These are phyloP conservation scores for Lactarius indigo DNA, from an alignment of 768 basidiomycete species.

Conservation along the genomic window DNA sequence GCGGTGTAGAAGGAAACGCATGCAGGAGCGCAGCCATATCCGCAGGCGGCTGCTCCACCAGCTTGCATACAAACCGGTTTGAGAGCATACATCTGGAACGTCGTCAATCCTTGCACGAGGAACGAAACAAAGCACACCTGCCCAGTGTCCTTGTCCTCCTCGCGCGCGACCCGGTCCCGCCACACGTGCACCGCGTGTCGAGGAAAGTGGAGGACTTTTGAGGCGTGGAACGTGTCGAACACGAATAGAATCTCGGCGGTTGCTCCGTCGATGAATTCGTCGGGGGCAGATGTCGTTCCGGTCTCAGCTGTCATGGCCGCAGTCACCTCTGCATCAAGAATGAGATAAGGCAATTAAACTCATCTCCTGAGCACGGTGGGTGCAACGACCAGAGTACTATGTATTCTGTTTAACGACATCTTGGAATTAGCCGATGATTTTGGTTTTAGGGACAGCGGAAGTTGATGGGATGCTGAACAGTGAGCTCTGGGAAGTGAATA, in stretches of 20 bases:
- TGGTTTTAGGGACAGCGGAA: neutral
- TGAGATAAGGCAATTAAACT: slow-evolving; percentile 2
- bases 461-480: slow-evolving; percentile 36
- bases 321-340: slow-evolving; percentile 4
- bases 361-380: slow-evolving; percentile 49
- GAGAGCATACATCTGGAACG: no score
- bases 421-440: slow-evolving; percentile 33
- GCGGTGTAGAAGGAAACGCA: slow-evolving; percentile 57
- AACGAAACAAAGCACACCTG: no score
- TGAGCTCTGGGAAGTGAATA: slow-evolving; percentile 38
- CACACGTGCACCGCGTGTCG: no score
- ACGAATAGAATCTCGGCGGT: slow-evolving; percentile 77
- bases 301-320: slow-evolving; percentile 16
- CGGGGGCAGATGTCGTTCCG: slow-evolving; percentile 8
- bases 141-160: no score
- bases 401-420: slow-evolving; percentile 63
- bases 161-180: no score
- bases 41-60: slow-evolving; percentile 68
- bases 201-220: no score
- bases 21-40: slow-evolving; percentile 60
- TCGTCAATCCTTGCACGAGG: no score
- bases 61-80: slow-evolving; percentile 68
- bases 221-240: no score
- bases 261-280: slow-evolving; percentile 33
- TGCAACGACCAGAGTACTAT: slow-evolving; percentile 57